Evolutionary conservation across 208 protist genomes (phyloP).

Genomic region (Leishmania braziliensis): DNA sequence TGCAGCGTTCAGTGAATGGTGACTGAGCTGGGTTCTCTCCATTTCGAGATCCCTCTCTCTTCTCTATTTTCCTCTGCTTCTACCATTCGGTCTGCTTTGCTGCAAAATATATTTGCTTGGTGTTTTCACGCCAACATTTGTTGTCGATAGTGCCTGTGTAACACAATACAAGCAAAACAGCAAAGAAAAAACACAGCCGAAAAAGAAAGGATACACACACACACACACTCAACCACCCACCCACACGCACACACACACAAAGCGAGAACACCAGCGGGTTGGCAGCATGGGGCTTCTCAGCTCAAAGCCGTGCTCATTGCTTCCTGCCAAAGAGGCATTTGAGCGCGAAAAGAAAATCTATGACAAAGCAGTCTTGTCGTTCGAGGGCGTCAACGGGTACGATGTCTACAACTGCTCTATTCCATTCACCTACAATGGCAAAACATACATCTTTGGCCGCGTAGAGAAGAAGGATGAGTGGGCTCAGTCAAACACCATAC

Average conservation of each 20-base stretch:
- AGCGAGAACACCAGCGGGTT: not conserved
- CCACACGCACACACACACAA: not conserved
- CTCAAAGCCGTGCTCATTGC: slow-evolving; percentile 44
- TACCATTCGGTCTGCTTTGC: not conserved
- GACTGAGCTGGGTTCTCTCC: not conserved
- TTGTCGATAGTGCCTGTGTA: not conserved
- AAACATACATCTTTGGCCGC: slow-evolving; percentile 59
- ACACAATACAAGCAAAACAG: not conserved
- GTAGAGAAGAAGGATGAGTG: slow-evolving; percentile 62
- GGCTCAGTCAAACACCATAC: slow-evolving; percentile 47
- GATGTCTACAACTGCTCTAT: slow-evolving; percentile 74
- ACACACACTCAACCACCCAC: not conserved
- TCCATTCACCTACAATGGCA: slow-evolving; percentile 58
- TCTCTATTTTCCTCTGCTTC: not conserved
- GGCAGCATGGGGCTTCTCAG: slow-evolving; percentile 35
- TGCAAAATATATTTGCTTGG: not conserved
- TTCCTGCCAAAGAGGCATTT: slow-evolving; percentile 48
- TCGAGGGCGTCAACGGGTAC: slow-evolving; percentile 44
- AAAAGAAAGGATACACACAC: not conserved
- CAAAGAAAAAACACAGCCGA: not conserved
- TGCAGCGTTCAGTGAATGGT: not conserved
- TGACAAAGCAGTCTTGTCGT: slow-evolving; percentile 29
- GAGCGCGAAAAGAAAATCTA: slow-evolving; percentile 51
- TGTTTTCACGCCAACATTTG: too few relatives aligned
- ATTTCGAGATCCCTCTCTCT: not conserved